phyloP scores from a whole-genome alignment of 2,329 filamentous ascomycete species.

The Alternaria infectoria region DNA sequence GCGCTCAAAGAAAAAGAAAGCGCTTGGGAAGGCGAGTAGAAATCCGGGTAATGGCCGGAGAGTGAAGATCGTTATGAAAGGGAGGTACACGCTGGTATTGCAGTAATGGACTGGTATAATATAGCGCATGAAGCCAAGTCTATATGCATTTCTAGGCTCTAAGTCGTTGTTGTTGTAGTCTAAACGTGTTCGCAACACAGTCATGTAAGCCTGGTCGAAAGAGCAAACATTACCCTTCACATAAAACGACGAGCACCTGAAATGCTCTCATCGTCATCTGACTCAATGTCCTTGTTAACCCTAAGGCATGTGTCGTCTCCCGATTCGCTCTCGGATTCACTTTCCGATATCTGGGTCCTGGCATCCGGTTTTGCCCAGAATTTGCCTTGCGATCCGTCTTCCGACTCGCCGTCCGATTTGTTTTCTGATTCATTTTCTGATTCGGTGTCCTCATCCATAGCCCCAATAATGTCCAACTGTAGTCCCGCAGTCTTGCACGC shows the following conservation, averaged over 20 bases:
- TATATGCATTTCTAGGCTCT: neutral
- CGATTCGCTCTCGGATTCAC: neutral
- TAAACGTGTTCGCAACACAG: neutral
- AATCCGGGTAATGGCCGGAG: neutral
- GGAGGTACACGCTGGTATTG: constrained; percentile 3
- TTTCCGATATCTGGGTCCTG: neutral
- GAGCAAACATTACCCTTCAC: neutral
- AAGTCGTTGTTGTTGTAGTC: neutral
- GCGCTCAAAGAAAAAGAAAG: neutral
- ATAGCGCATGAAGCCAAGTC: neutral
- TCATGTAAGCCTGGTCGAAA: neutral
- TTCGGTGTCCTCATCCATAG: constrained; percentile 16
- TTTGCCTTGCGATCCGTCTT: neutral
- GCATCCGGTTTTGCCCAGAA: neutral
- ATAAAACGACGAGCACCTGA: neutral
- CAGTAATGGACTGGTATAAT: neutral
- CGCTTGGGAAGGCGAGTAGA: neutral
- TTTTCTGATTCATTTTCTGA: neutral
- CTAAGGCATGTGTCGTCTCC: neutral
- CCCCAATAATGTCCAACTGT: constrained; percentile 59
- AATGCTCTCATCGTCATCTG: neutral
- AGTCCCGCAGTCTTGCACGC: constrained; percentile 28
- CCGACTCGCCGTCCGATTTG: neutral
- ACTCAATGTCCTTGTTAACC: neutral
- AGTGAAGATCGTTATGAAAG: neutral